phyloP scores from a whole-genome alignment of 352 stramenopile species.

The Phytopythium cucurbitacearum region DNA sequence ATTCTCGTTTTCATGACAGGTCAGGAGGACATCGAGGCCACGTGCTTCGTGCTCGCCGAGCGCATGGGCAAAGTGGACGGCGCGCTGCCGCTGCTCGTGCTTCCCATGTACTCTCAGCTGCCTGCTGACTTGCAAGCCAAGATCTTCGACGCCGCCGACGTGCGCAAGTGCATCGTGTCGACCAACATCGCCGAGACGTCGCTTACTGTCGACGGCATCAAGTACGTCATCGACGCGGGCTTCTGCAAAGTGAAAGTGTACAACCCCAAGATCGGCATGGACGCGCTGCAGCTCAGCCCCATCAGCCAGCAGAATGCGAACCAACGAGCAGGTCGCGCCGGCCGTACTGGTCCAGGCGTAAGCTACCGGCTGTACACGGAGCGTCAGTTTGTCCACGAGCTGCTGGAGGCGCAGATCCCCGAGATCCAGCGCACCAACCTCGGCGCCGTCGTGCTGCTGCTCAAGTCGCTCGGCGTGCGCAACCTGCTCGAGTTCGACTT shows the following conservation, averaged over 20 bases:
- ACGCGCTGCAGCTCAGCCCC: constrained; percentile 94
- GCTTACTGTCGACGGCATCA: constrained; percentile 96
- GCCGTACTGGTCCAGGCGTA: constrained; percentile 87
- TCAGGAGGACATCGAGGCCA: constrained; percentile 98
- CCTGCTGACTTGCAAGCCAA: constrained; percentile 97
- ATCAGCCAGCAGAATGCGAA: constrained; percentile 98
- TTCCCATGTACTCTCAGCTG: constrained; percentile 99
- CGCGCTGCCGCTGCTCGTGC: constrained; percentile 92
- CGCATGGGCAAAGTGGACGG: constrained; percentile 91
- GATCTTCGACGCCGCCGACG: constrained; percentile 95
- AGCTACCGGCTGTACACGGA: constrained; percentile 98
- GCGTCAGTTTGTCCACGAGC: constrained; percentile 95
- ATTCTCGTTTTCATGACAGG: constrained; percentile 99
- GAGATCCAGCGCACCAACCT: constrained; percentile 99
- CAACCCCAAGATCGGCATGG: constrained; percentile 99
- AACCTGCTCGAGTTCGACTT: constrained; percentile 98
- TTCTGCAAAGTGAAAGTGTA: constrained; percentile 99
- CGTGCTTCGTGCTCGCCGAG: constrained; percentile 92
- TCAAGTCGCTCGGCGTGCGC: constrained; percentile 97
- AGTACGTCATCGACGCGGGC: constrained; percentile 97
- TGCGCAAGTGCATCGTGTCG: constrained; percentile 96
- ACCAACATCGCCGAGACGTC: constrained; percentile 98
- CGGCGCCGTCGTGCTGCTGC: constrained; percentile 95
- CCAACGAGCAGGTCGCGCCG: constrained; percentile 93
- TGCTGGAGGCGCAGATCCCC: constrained; percentile 96